A percentile compares a stretch with the other conserved stretches of the same genome.
Conservation (phyloP, 1,139 yeast genomes). For the Geotrichum macrosporum region DNA sequence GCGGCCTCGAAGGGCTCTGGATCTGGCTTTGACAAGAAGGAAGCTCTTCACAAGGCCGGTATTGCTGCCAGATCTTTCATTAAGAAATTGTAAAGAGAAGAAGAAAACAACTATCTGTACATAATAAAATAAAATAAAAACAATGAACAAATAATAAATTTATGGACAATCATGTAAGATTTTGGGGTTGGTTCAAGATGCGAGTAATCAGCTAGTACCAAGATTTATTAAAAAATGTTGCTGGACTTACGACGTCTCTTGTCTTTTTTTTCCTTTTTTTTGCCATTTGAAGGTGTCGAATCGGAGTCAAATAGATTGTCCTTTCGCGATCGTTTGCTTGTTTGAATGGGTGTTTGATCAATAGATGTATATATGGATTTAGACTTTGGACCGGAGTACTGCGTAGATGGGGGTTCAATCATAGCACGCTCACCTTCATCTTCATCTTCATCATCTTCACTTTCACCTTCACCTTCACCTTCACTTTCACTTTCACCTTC, state of each 20-base stretch:
- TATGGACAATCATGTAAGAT: not conserved
- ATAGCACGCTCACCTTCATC: slow-evolving; percentile 3
- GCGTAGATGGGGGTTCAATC: slow-evolving; percentile 2
- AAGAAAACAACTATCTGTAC: slow-evolving; percentile 3
- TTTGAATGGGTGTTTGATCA: slow-evolving; percentile 3
- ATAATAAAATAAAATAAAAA: not conserved
- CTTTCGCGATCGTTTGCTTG: not conserved
- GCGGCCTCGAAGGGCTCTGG: slow-evolving; percentile 75
- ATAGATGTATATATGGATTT: not conserved
- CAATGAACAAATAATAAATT: not conserved
- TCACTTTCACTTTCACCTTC: too few species aligned
- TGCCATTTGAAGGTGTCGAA: not conserved
- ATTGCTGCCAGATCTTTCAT: slow-evolving; percentile 45
- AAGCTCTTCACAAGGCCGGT: slow-evolving; percentile 79
- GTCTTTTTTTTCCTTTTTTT: slow-evolving; percentile 19
- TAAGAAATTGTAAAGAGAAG: slow-evolving; percentile 28
- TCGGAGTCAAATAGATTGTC: not conserved
- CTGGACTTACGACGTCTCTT: slow-evolving; percentile 29
- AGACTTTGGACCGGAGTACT: slow-evolving; percentile 6
- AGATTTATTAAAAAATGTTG: slow-evolving; percentile 9
- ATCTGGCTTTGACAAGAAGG: slow-evolving; percentile 78
- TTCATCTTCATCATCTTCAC: slow-evolving; percentile 5
- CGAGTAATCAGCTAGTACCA: too few species aligned
- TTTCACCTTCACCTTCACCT: slow-evolving; percentile 8
- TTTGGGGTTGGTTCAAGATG: too few species aligned